phyloP scores from a whole-genome alignment of 2,329 filamentous ascomycete genomes.

The Botrytis deweyae region DNA sequence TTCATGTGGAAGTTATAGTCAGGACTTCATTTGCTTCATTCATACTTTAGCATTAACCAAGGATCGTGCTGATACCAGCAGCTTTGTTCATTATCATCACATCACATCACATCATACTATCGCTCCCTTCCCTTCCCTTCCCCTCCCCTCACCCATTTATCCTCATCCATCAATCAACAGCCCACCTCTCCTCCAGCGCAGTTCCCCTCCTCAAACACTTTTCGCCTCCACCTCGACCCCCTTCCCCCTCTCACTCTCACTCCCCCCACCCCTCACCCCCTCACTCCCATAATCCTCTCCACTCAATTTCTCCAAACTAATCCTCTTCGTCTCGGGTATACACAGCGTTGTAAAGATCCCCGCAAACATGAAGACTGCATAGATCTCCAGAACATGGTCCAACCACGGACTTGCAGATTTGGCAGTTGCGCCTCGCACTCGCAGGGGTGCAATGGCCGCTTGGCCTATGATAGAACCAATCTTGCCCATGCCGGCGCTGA shows the following conservation, averaged over 20 bases:
- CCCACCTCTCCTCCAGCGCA: not conserved
- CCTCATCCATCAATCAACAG: not conserved
- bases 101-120: not conserved
- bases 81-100: not conserved
- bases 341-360: conserved; percentile 67
- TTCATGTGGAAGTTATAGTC: not conserved
- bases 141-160: not conserved
- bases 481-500: conserved; percentile 41
- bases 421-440: conserved; percentile 43
- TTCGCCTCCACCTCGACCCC: not conserved
- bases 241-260: not conserved
- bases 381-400: conserved; percentile 73
- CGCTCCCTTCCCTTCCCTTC: not conserved
- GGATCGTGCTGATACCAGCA: not conserved
- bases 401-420: conserved; percentile 49
- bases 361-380: conserved; percentile 76
- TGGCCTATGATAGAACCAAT: conserved; percentile 41
- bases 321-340: conserved; percentile 74
- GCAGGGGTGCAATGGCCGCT: conserved; percentile 56
- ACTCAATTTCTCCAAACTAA: conserved; percentile 64
- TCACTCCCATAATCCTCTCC: not conserved
- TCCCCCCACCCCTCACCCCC: not conserved
- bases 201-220: not conserved
- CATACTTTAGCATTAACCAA: not conserved
- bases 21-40: not conserved